Evolutionary conservation across 495 filamentous ascomycete genomes (phyloP).

Genomic region (Neurospora intermedia): DNA sequence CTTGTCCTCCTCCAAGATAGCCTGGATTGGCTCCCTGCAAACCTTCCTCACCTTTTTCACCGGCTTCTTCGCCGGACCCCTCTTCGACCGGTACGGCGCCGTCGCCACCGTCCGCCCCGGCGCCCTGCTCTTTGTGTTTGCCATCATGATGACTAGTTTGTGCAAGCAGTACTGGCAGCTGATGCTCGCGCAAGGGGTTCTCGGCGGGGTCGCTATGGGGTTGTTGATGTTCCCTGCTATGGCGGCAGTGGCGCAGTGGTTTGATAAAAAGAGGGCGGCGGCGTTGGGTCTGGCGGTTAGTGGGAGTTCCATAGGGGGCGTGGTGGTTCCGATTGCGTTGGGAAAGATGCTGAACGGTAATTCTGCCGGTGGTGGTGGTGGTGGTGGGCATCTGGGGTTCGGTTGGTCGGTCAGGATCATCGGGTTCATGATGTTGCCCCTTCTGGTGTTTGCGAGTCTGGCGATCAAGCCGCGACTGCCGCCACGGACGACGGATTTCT

Average conservation of each 20-base stretch:
- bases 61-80: slow-evolving; percentile 35
- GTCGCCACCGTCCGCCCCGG: slow-evolving; percentile 28
- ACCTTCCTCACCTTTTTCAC: slow-evolving; percentile 35
- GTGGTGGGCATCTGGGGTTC: slow-evolving; percentile 40
- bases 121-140: slow-evolving; percentile 25
- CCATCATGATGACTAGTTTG: slow-evolving; percentile 47
- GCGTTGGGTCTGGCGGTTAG: slow-evolving; percentile 45
- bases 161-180: slow-evolving; percentile 52
- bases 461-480: slow-evolving; percentile 36
- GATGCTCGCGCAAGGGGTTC: slow-evolving; percentile 48
- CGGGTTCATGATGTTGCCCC: slow-evolving; percentile 44
- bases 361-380: neutral
- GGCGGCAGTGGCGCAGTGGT: slow-evolving; percentile 42
- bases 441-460: slow-evolving; percentile 33
- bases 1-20: slow-evolving; percentile 36
- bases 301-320: slow-evolving; percentile 48
- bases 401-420: slow-evolving; percentile 50
- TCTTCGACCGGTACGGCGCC: slow-evolving; percentile 43
- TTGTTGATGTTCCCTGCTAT: slow-evolving; percentile 43
- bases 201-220: slow-evolving; percentile 40
- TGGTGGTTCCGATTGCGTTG: slow-evolving; percentile 38
- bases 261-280: slow-evolving; percentile 40
- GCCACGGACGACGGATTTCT: slow-evolving; percentile 31
- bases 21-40: slow-evolving; percentile 47
- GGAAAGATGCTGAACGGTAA: slow-evolving; percentile 29